Base-by-base conservation (phyloP, 331 rosid genomes). In the Pyracantha coccinea region DNA sequence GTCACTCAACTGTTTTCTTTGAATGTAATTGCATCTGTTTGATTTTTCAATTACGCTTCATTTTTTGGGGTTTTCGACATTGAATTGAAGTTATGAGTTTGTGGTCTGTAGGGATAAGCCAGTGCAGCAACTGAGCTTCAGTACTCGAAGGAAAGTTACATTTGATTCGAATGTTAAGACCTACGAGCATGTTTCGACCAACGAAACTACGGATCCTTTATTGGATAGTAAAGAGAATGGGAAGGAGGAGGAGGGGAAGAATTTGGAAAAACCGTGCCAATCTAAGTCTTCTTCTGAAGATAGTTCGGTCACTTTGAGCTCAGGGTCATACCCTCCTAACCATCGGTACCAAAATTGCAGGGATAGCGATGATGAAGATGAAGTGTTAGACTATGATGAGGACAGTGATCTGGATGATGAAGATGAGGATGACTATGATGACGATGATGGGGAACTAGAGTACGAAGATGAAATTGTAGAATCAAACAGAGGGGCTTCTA, bases 321-420 rank as follows among this genome's bases (percentile, higher is more conserved):
- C 84, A 2, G 87, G 84, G 58, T 86, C 93, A 58, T 87, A 59
- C 84, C 99, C 97, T 77, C 72, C 88, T 12, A 87, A 81, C 73
- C 86, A 89, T 72, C 80, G 97, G 86, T 92, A 90, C 85, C 89
- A 79, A 78, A 92, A 95, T 84, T 95, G 92, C 77, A 66, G 93
- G 76, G 93, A 92, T 45, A 88, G 97, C 58, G 97, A 95, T 55
- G 96, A 89, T 52, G 97, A 89, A 47, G 86, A 79, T 8, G 88
- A 85, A 77, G 86, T 71, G 50, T n/a, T 83, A 52, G 88, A 87
- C 72, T 82, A 71, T 65, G 91, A 75, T 65, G 91, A 75, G 41
- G 81, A 21, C 32, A 80, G 88, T 81, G 92, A 86, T 82, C 82
- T 83, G 32, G 92, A 91, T 52, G 92, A 83, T 68, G 96, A 85